Evolutionary conservation across 2,329 filamentous ascomycete species (phyloP), one percentile per base, ranked within the genome.

Genomic region (Conoideocrella luteorostrata): DNA sequence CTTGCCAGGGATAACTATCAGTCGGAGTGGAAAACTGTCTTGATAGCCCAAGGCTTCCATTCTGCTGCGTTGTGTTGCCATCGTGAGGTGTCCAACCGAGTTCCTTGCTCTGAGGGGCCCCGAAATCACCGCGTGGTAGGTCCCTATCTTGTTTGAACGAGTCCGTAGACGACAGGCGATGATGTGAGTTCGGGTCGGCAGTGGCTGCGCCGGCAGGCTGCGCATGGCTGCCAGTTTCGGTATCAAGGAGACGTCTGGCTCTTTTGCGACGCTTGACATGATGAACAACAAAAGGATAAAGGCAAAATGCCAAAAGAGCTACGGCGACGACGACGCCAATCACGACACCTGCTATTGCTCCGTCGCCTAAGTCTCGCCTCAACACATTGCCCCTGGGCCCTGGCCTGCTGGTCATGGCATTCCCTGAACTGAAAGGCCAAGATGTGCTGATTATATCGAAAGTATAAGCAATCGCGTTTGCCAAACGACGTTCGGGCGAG

Each of bases 241-340:
- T 48, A 44, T 66, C 62, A 38, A 52, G 47, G 30, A 49, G 47
- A n/a, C 36, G 45, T 17, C 52, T 30, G 34, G 37, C 48, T 39
- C 53, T 51, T 42, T 47, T 54, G 28, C 56, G 55, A 38, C 56
- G 57, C 45, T 56, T 64, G 41, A 61, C 43, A n/a, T 47, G 52
- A 35, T 62, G 51, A 37, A 68, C 52, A 29, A 68, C 47, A 43
- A 69, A 56, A 12, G 66, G 66, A 42, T 68, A 69, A 30, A 67
- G 57, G 41, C 66, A 69, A 28, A 68, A 49, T 40, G 56, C 49
- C 38, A 66, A 45, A 11, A 68, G 56, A 12, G 50, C 54, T 35
- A 58, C 49, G 33, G 54, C 64, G 35, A 67, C 47, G 32, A 65
- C 42, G 40, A 59, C 52, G 24, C 66, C 66, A 34, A 69, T 53